phyloP scores from a whole-genome alignment of 176 grass and related monocot species.

The Ampelocalamus luodianensis region DNA sequence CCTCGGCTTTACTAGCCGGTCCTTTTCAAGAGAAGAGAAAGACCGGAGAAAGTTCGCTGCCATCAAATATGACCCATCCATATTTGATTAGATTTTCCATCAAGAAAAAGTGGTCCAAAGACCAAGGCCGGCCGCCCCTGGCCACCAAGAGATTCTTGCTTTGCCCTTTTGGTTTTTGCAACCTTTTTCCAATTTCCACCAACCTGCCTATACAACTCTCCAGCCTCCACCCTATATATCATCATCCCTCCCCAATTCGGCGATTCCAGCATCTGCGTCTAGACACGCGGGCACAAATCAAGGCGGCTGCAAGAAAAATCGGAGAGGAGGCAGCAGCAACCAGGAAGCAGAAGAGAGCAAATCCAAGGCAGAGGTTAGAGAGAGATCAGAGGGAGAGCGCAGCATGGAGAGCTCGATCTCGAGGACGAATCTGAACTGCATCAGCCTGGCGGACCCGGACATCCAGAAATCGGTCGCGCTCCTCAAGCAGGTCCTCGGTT shows the following conservation, averaged over 20 bases:
- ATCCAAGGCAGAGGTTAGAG: background rate
- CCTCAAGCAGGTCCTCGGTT: conserved; percentile 74
- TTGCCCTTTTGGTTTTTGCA: conserved; percentile 22
- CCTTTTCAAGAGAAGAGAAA: too few species aligned
- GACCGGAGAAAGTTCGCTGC: too few species aligned
- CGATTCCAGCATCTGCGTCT: conserved; percentile 7
- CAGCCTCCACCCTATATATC: conserved; percentile 10
- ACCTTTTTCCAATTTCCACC: conserved; percentile 39
- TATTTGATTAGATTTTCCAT: background rate
- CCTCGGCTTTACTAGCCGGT: too few species aligned
- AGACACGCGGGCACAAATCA: background rate
- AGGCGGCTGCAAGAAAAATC: background rate
- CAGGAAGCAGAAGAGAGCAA: background rate
- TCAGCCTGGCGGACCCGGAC: conserved; percentile 72
- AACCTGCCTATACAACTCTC: background rate
- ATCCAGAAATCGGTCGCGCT: conserved; percentile 73
- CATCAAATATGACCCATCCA: too few species aligned
- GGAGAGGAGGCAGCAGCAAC: background rate
- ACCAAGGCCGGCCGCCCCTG: background rate
- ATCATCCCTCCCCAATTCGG: conserved; percentile 5
- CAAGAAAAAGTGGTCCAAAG: background rate
- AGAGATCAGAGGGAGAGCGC: conserved; percentile 4
- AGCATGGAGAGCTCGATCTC: conserved; percentile 63
- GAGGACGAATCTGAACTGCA: conserved; percentile 68
- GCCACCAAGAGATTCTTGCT: conserved; percentile 10